Conservation (phyloP, 139 green algal species). For the Closterium sp. region DNA sequence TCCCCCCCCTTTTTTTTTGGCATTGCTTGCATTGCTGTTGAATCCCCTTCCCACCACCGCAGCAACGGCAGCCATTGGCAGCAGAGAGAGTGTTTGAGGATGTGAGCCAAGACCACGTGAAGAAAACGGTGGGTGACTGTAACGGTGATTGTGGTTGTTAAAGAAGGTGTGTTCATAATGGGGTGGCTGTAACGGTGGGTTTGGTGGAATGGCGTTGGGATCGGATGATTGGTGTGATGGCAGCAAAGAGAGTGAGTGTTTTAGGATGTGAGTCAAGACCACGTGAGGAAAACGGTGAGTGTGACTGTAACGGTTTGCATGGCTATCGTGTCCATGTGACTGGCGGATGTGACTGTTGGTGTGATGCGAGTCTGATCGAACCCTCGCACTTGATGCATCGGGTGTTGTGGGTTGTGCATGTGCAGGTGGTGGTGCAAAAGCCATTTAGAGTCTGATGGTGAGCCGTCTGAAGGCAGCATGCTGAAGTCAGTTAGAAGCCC, state of each 20-base stretch:
- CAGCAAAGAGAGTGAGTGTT: constrained; percentile 33
- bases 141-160: neutral
- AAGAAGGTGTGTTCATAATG: neutral
- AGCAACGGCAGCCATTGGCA: constrained; percentile 41
- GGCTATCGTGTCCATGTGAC: neutral
- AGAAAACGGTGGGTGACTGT: constrained; percentile 53
- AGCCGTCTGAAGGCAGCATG: too few relatives aligned
- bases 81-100: constrained; percentile 55
- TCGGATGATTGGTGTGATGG: constrained; percentile 15
- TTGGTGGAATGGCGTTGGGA: constrained; percentile 13
- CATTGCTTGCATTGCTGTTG: neutral
- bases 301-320: neutral
- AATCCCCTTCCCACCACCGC: neutral
- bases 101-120: constrained; percentile 59
- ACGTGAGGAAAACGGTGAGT: constrained; percentile 59
- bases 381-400: too few relatives aligned
- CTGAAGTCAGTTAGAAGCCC: too few relatives aligned
- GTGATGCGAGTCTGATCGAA: too few relatives aligned
- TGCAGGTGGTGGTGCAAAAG: too few relatives aligned
- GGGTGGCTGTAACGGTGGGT: neutral
- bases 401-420: too few relatives aligned
- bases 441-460: too few relatives aligned
- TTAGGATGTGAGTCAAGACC: constrained; percentile 60
- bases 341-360: neutral
- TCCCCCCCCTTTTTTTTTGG: neutral